Evolutionary conservation across 1,284 basidiomycete genomes (phyloP).

Genomic region (Violaceomyces palustris): DNA sequence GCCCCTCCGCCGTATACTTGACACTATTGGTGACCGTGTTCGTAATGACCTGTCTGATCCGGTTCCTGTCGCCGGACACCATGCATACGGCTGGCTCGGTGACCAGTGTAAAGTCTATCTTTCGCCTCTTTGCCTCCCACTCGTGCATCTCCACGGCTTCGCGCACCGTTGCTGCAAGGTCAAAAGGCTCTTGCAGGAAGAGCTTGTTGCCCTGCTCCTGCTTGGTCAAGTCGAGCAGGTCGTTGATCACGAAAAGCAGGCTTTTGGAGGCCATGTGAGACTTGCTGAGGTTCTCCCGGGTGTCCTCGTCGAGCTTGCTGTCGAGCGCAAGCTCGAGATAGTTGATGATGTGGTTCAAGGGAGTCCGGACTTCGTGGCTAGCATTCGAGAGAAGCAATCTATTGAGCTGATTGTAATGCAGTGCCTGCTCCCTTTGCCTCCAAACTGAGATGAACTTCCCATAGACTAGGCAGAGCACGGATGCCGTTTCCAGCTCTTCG

Average conservation of each 20-base stretch:
- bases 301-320: conserved; percentile 70
- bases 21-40: conserved; percentile 77
- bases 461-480: conserved; percentile 76
- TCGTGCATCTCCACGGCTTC: conserved; percentile 63
- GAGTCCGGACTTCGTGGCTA: conserved; percentile 68
- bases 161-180: conserved; percentile 65
- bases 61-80: conserved; percentile 60
- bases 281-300: conserved; percentile 70
- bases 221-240: conserved; percentile 75
- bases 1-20: conserved; percentile 66
- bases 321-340: conserved; percentile 77
- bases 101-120: conserved; percentile 64
- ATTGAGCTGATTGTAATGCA: conserved; percentile 72
- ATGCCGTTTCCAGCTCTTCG: conserved; percentile 80
- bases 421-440: conserved; percentile 75
- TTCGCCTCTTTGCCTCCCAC: conserved; percentile 67
- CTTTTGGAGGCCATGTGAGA: conserved; percentile 78
- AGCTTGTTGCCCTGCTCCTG: conserved; percentile 75
- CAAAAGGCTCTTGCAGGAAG: conserved; percentile 75
- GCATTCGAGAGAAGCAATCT: conserved; percentile 79
- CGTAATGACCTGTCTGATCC: conserved; percentile 74
- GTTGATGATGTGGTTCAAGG: conserved; percentile 57
- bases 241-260: conserved; percentile 64
- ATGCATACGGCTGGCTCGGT: conserved; percentile 58
- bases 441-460: conserved; percentile 83